These are phyloP conservation scores for Clonostachys chloroleuca DNA, from an alignment of 2,329 filamentous ascomycete species.

Conservation along the genomic window DNA sequence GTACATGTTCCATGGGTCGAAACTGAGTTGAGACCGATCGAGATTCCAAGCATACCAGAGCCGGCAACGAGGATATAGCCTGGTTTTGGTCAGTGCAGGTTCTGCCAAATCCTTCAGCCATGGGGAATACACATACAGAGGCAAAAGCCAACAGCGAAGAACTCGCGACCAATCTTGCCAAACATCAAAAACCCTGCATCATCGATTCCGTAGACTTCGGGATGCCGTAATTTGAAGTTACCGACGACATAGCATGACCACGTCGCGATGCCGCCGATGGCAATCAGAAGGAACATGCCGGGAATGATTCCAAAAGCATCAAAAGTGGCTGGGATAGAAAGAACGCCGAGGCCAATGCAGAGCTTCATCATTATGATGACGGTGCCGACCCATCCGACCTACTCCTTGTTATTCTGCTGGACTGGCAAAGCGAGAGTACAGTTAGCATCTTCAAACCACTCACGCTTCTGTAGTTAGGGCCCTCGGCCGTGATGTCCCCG, in stretches of 20 bases:
- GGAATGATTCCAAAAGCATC: constrained; percentile 40
- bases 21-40: constrained; percentile 31
- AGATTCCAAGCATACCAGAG: constrained; percentile 31
- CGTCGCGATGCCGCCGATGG: constrained; percentile 34
- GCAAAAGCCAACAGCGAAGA: constrained; percentile 27
- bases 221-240: constrained; percentile 44
- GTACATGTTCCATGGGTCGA: constrained; percentile 31
- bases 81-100: neutral
- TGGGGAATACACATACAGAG: constrained; percentile 17
- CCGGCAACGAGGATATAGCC: constrained; percentile 18
- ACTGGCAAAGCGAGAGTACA: neutral
- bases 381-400: constrained; percentile 37
- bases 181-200: constrained; percentile 45
- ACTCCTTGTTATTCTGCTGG: no score
- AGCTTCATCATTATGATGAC: constrained; percentile 38
- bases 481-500: neutral
- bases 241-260: constrained; percentile 47
- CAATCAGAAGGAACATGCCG: constrained; percentile 35
- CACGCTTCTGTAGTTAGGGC: constrained; percentile 1
- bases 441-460: constrained; percentile 5
- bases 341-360: constrained; percentile 38
- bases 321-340: constrained; percentile 41
- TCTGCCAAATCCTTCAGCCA: neutral
- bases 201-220: constrained; percentile 47
- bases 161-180: constrained; percentile 35